Conservation (phyloP, 345 rosid species). For the Mallotus nudiflorus region DNA sequence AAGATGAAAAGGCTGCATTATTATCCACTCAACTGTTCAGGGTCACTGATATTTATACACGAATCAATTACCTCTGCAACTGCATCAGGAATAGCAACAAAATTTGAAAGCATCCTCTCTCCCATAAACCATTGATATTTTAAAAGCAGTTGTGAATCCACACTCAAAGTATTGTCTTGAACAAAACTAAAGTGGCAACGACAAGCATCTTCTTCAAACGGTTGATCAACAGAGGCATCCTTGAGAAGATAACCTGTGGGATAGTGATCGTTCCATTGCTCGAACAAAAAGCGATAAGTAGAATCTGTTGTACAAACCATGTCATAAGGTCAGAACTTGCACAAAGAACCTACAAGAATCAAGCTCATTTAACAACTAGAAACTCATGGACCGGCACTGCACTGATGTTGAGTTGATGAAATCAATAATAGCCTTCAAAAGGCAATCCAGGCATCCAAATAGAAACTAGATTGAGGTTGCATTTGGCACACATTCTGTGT, state of each 20-base stretch:
- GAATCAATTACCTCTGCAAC: constrained; percentile 62
- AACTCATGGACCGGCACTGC: background rate
- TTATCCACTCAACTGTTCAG: background rate
- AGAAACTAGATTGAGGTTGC: background rate
- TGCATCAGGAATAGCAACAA: constrained; percentile 72
- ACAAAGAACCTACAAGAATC: background rate
- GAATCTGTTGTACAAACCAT: constrained; percentile 56
- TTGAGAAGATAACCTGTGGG: constrained; percentile 75
- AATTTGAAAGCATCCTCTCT: constrained; percentile 68
- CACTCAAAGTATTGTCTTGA: constrained; percentile 53
- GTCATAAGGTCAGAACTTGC: constrained; percentile 4
- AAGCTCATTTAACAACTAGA: background rate
- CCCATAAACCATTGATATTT: constrained; percentile 87
- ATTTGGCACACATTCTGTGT: no score
- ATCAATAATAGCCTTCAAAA: background rate
- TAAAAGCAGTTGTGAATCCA: constrained; percentile 55
- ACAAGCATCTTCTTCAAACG: constrained; percentile 92
- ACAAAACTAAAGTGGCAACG: constrained; percentile 67
- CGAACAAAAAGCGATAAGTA: constrained; percentile 69
- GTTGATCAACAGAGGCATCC: constrained; percentile 81
- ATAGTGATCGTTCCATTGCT: constrained; percentile 77
- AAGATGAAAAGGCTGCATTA: background rate
- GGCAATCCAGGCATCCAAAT: constrained; percentile 4
- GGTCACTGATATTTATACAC: background rate
- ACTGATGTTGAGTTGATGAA: background rate